A percentile compares a stretch with the other conserved stretches of the same genome.
phyloP scores from a whole-genome alignment of 805 yeast genomes.

The Ogataea nakhonphanomensis region DNA sequence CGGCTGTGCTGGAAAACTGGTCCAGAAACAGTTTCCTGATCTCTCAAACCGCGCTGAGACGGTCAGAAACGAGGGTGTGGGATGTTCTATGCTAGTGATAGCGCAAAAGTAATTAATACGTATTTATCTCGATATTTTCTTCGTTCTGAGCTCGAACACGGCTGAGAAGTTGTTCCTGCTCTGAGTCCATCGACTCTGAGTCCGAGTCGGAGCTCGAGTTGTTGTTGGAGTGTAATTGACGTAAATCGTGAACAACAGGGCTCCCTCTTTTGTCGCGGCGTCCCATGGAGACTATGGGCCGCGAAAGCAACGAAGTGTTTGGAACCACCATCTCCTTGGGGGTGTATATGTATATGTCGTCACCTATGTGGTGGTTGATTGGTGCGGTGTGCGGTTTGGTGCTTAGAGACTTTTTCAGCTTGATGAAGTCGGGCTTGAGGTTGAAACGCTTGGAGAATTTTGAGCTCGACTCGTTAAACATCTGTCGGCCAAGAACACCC shows the following conservation, averaged over 20 bases:
- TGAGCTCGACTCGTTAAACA: conserved; percentile 56
- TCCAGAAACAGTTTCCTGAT: conserved; percentile 14
- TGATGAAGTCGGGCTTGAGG: conserved; percentile 8
- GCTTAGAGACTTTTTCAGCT: conserved; percentile 3
- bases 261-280: conserved; percentile 1
- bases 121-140: conserved; percentile 2
- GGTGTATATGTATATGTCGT: conserved; percentile 40
- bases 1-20: conserved; percentile 25
- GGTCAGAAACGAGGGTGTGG: conserved; percentile 24
- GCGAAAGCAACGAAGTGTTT: conserved; percentile 8
- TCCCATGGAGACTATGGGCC: neutral
- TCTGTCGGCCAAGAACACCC: conserved; percentile 71
- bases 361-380: neutral
- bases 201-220: neutral
- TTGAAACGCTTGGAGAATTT: conserved; percentile 11
- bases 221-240: neutral
- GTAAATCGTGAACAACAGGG: conserved; percentile 5
- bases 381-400: neutral
- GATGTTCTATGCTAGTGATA: conserved; percentile 24
- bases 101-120: conserved; percentile 21
- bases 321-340: conserved; percentile 42
- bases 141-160: neutral
- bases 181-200: neutral
- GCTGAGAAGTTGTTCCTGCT: neutral
- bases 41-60: conserved; percentile 2